Base-by-base conservation (phyloP, 208 protist genomes). In the Tetramitus jugosus region DNA sequence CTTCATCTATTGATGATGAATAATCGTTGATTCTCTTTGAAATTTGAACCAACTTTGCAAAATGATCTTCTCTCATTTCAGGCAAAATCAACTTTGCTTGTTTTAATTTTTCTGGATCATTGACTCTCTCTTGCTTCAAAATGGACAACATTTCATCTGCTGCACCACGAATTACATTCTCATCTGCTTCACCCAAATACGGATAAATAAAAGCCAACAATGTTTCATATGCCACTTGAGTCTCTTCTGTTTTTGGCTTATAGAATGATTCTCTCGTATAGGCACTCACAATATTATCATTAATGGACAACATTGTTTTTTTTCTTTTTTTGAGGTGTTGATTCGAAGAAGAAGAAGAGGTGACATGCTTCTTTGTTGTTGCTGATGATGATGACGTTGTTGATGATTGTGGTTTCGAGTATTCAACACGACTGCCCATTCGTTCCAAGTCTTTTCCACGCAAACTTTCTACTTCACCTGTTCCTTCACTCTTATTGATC, bases 131-230 rank as follows among this genome's bases (percentile, higher is more conserved):
- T 46, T 74, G 46, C 26, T 78, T 39, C 13, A 78, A 46, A n/a
- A 74, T 74, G 40, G 33, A 46, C 35, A 74, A 62, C n/a, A 62
- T 61, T 62, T 78, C 62, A 64, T 74, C 67, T 29, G 40, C 45
- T 17, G 67, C 62, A 53, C 67, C 33, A 10, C 14, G 37, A 31
- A 74, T 14, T 31, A 56, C 40, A 26, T 72, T 45, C n/a, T 74
- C 3, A 17, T 37, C 31, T 3, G 33, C 0, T 10, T 60, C 52
- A 17, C 62, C 62, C 31, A 78, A 3, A 42, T 46, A 78, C 17
- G 1, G 43, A 31, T 65, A 14, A 14, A 78, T 43, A 2, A 39
- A n/a, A 14, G 3, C 14, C 17, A 74, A 61, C 10, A 78, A n/a
- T 31, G 1, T 26, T 60, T 74, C 67, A 43, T 78, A 78, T 3